Evolutionary conservation across 164 flowering plant species (phyloP).

Genomic region (Tinospora cordifolia): DNA sequence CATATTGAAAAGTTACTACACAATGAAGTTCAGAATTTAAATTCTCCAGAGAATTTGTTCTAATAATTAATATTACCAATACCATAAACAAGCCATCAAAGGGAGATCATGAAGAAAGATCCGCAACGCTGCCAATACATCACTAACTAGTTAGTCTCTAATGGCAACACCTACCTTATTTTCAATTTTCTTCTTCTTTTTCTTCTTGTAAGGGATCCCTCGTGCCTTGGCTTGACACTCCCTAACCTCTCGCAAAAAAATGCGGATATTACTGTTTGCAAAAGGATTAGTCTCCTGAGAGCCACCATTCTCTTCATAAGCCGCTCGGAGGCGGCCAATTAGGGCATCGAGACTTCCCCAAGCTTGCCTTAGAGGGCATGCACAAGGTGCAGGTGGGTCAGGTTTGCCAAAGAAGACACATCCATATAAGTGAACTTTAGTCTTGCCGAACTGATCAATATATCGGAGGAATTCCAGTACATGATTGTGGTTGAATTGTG

Average conservation of each 20-base stretch:
- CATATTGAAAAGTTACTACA: too few species aligned
- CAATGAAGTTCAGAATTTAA: too few species aligned
- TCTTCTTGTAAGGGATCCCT: constrained; percentile 1
- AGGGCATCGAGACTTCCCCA: constrained; percentile 11
- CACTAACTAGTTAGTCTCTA: background rate
- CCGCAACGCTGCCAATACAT: too few species aligned
- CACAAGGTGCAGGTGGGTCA: constrained; percentile 1
- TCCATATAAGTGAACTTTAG: background rate
- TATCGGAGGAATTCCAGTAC: constrained; percentile 6
- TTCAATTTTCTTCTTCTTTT: background rate
- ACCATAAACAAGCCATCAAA: background rate
- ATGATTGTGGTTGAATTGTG: background rate
- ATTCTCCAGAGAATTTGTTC: background rate
- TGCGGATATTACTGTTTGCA: background rate
- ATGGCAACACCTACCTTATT: background rate
- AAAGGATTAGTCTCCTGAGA: background rate
- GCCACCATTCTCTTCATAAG: constrained; percentile 1
- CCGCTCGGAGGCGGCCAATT: constrained; percentile 7
- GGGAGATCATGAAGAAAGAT: too few species aligned
- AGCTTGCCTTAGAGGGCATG: constrained; percentile 7
- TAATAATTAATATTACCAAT: background rate
- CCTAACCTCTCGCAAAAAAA: constrained; percentile 1
- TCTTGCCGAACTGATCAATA: constrained; percentile 8
- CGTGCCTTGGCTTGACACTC: background rate
- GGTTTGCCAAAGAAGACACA: background rate